phyloP scores from a whole-genome alignment of 306 rosid species.

The Urtica urens region DNA sequence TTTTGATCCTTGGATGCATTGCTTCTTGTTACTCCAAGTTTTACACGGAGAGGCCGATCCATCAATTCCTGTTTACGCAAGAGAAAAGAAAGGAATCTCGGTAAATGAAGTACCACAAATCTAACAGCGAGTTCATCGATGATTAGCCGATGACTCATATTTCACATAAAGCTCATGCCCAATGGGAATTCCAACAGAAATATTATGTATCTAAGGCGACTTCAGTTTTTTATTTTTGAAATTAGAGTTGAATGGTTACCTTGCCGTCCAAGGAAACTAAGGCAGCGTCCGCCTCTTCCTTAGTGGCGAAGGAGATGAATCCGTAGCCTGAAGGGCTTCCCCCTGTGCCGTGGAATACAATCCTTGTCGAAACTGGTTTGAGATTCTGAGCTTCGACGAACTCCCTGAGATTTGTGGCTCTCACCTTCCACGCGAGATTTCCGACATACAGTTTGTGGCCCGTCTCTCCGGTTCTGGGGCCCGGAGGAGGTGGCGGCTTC shows the following conservation, averaged over 20 bases:
- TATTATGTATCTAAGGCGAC: too few species aligned
- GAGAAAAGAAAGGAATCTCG: too few species aligned
- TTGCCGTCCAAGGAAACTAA: conserved; percentile 66
- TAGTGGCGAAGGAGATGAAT: conserved; percentile 60
- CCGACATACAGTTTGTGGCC: conserved; percentile 50
- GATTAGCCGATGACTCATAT: too few species aligned
- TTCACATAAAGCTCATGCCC: too few species aligned
- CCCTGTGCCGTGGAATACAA: conserved; percentile 55
- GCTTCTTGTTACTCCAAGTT: conserved; percentile 49
- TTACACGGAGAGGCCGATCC: conserved; percentile 67
- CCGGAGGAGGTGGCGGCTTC: conserved; percentile 44
- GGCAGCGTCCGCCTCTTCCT: conserved; percentile 76
- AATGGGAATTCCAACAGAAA: too few species aligned
- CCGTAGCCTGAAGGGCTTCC: conserved; percentile 78
- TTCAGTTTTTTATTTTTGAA: too few species aligned
- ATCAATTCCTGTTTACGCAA: conserved; percentile 60
- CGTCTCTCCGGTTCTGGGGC: conserved; percentile 40
- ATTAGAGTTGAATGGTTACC: conserved; percentile 28
- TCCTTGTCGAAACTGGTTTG: conserved; percentile 71
- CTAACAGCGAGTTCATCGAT: too few species aligned
- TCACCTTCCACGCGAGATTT: conserved; percentile 75
- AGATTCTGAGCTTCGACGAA: conserved; percentile 51
- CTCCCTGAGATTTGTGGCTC: conserved; percentile 64
- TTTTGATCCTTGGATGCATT: conserved; percentile 3
- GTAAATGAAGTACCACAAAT: not conserved